Evolutionary conservation across 2,329 filamentous ascomycete species (phyloP).

Genomic region (Acephala macrosclerotiorum): DNA sequence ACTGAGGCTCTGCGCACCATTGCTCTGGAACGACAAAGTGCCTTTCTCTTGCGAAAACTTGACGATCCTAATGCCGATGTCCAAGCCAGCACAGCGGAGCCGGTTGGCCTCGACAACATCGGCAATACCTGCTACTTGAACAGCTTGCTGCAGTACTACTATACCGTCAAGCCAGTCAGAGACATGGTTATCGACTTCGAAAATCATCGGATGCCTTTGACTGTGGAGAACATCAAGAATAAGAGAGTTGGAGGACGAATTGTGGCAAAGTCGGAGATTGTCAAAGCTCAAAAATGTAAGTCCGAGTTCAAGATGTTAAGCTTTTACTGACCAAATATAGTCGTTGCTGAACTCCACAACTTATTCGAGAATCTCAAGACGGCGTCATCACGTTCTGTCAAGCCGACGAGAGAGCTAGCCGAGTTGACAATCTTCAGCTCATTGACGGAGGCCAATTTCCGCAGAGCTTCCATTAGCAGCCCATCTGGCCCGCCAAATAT

Average conservation of each 20-base stretch:
- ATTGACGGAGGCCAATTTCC: slow-evolving; percentile 59
- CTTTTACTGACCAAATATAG: slow-evolving; percentile 51
- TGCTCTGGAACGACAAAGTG: slow-evolving; percentile 42
- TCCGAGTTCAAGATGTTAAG: slow-evolving; percentile 35
- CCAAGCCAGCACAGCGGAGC: slow-evolving; percentile 57
- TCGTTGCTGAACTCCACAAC: slow-evolving; percentile 74
- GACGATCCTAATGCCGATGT: slow-evolving; percentile 44
- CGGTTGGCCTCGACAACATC: slow-evolving; percentile 89
- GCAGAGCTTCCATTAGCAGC: slow-evolving; percentile 53
- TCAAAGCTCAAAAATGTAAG: slow-evolving; percentile 77
- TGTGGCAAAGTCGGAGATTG: slow-evolving; percentile 64
- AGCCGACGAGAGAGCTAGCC: slow-evolving; percentile 79
- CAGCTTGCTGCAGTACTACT: slow-evolving; percentile 94
- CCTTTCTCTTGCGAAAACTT: slow-evolving; percentile 44
- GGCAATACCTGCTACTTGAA: slow-evolving; percentile 99
- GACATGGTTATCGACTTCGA: slow-evolving; percentile 82
- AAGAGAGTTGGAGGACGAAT: slow-evolving; percentile 80
- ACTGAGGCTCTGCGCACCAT: slow-evolving; percentile 43
- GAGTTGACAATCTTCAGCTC: slow-evolving; percentile 76
- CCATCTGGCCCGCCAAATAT: slow-evolving; percentile 42
- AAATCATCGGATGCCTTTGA: slow-evolving; percentile 71
- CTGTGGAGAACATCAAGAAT: slow-evolving; percentile 65
- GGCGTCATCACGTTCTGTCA: slow-evolving; percentile 67
- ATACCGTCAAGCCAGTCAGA: slow-evolving; percentile 83
- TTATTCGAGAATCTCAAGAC: slow-evolving; percentile 77